A percentile compares a stretch with the other conserved stretches of the same genome.
Evolutionary conservation across 371 early-diverging fungal genomes (phyloP).

Genomic region (Actinomucor elegans): DNA sequence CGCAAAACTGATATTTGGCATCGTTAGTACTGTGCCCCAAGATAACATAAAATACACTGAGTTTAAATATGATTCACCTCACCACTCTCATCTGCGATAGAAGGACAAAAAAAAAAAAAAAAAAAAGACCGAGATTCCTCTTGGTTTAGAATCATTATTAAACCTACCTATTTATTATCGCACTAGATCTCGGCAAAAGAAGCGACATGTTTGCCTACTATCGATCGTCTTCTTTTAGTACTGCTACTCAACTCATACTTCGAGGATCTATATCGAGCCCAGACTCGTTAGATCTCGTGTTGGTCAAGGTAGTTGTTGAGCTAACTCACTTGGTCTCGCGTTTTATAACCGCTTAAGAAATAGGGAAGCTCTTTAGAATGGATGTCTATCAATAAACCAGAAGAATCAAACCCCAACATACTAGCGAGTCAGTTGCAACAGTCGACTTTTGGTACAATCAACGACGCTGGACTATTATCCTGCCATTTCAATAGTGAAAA

Average conservation of each 20-base stretch:
- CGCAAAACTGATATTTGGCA: too few species aligned
- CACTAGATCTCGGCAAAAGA: too few species aligned
- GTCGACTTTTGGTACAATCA: constrained; percentile 31
- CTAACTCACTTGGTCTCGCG: too few species aligned
- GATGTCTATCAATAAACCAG: constrained; percentile 3
- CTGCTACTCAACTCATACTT: constrained; percentile 28
- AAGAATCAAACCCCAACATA: neutral
- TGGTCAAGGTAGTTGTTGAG: constrained; percentile 34
- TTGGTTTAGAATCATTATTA: too few species aligned
- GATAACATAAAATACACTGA: too few species aligned
- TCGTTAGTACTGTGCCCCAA: too few species aligned
- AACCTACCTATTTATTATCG: too few species aligned
- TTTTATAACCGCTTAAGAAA: neutral
- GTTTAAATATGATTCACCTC: too few species aligned
- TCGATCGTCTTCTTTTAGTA: constrained; percentile 25
- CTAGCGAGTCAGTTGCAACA: constrained; percentile 28
- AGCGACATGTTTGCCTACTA: constrained; percentile 40
- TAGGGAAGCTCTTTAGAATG: constrained; percentile 32
- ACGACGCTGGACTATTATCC: constrained; percentile 21
- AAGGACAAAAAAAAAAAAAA: neutral
- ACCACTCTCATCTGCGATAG: too few species aligned
- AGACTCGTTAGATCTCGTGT: constrained; percentile 17
- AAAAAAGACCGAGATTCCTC: neutral
- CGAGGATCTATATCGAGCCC: constrained; percentile 21
- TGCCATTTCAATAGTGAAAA: constrained; percentile 19